These are phyloP conservation scores for Monilinia vaccinii-corymbosi DNA, from an alignment of 2,329 filamentous ascomycete species.

Conservation along the genomic window DNA sequence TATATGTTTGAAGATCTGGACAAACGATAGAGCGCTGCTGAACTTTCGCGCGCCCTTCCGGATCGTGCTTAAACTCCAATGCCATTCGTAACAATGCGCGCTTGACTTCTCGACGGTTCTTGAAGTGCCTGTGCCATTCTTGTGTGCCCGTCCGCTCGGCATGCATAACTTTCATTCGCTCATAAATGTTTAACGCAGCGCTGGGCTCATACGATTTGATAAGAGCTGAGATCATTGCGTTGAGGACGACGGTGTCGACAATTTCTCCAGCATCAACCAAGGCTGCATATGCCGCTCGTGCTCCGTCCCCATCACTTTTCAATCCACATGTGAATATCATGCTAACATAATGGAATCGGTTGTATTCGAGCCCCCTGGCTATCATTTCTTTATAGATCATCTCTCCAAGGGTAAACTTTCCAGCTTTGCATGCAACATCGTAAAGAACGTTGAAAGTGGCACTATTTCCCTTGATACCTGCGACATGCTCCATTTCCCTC, in stretches of 20 bases:
- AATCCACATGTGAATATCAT: conserved; percentile 80
- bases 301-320: conserved; percentile 59
- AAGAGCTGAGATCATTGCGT: conserved; percentile 74
- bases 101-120: conserved; percentile 34
- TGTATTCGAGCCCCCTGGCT: conserved; percentile 55
- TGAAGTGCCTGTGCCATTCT: conserved; percentile 31
- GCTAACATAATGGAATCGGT: conserved; percentile 73
- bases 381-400: conserved; percentile 78
- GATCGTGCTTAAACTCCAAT: conserved; percentile 44
- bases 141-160: conserved; percentile 14
- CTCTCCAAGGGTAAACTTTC: conserved; percentile 75
- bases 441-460: conserved; percentile 95
- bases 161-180: conserved; percentile 60
- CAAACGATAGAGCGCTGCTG: conserved; percentile 58
- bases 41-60: conserved; percentile 41
- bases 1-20: conserved; percentile 72
- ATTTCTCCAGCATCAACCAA: conserved; percentile 81
- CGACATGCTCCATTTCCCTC: conserved; percentile 78
- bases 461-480: conserved; percentile 54
- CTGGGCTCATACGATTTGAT: conserved; percentile 65
- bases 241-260: conserved; percentile 78
- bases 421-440: conserved; percentile 75
- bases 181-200: conserved; percentile 73
- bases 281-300: conserved; percentile 69
- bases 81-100: conserved; percentile 50